A percentile compares a stretch with the other conserved stretches of the same genome.
Evolutionary conservation across 2,329 filamentous ascomycete genomes (phyloP).

Genomic region (Scedosporium aurantiacum): DNA sequence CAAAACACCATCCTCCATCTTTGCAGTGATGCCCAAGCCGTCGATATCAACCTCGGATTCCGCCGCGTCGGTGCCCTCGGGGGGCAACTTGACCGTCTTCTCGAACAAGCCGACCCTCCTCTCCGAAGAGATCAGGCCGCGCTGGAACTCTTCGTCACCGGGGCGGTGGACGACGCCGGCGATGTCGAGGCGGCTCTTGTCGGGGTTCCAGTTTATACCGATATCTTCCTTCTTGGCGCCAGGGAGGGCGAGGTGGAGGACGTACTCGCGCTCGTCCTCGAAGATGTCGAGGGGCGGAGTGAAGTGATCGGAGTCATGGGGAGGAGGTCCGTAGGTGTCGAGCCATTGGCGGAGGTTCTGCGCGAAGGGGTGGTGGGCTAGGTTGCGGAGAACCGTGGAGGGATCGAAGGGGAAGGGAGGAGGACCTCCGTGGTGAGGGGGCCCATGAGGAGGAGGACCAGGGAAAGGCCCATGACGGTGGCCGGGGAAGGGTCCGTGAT

Average conservation of each 20-base stretch:
- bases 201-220: conserved; percentile 63
- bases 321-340: conserved; percentile 13
- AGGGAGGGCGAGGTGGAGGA: conserved; percentile 66
- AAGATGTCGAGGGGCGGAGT: conserved; percentile 65
- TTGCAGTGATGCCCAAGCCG: conserved; percentile 56
- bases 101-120: conserved; percentile 66
- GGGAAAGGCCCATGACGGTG: conserved; percentile 12
- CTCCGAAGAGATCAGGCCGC: conserved; percentile 52
- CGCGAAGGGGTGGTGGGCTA: conserved; percentile 31
- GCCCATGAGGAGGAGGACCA: conserved; percentile 12
- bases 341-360: conserved; percentile 28
- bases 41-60: conserved; percentile 48
- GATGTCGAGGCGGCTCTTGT: conserved; percentile 53
- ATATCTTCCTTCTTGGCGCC: conserved; percentile 72
- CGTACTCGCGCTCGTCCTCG: conserved; percentile 51
- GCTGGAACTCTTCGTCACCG: conserved; percentile 57
- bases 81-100: conserved; percentile 53
- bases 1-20: conserved; percentile 68
- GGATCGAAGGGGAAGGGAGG: conserved; percentile 24
- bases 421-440: conserved; percentile 15
- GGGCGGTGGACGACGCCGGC: conserved; percentile 64
- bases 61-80: conserved; percentile 16
- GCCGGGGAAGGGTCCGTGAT: conserved; percentile 13
- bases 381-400: conserved; percentile 25
- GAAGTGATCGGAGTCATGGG: conserved; percentile 32